Evolutionary conservation across 163 green algal species (phyloP).

Genomic region (Chlamydomonas reinhardtii): DNA sequence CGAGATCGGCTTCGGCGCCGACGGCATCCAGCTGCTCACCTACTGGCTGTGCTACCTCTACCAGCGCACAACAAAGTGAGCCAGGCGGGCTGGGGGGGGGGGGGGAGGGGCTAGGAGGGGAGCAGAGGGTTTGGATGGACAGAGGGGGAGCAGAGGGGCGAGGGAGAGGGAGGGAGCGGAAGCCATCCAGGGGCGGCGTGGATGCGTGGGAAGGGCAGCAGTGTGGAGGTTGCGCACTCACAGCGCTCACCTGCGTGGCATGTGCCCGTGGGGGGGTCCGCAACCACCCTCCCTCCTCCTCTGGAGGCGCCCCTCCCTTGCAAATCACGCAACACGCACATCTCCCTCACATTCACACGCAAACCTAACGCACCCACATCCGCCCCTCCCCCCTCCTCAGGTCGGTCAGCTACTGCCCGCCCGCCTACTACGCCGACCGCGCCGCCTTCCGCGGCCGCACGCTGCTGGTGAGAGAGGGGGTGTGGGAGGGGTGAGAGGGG

Average conservation of each 20-base stretch:
- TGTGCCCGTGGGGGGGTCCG: too few relatives aligned
- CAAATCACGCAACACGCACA: too few relatives aligned
- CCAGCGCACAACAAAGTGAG: conserved; percentile 74
- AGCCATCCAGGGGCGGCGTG: too few relatives aligned
- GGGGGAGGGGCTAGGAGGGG: background rate
- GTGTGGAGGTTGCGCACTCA: too few relatives aligned
- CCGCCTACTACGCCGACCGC: conserved; percentile 91
- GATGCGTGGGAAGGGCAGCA: too few relatives aligned
- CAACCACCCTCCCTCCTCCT: too few relatives aligned
- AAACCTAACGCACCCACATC: too few relatives aligned
- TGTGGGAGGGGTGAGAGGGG: background rate
- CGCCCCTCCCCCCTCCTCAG: conserved; percentile 35
- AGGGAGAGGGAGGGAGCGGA: too few relatives aligned
- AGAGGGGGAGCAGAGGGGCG: too few relatives aligned
- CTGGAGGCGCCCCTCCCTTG: background rate
- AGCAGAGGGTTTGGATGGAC: too few relatives aligned
- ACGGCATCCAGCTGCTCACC: conserved; percentile 87
- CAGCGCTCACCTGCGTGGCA: too few relatives aligned
- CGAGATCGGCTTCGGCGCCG: conserved; percentile 85
- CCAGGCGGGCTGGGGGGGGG: background rate
- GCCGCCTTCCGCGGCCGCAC: conserved; percentile 70
- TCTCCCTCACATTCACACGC: too few relatives aligned
- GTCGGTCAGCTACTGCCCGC: conserved; percentile 55
- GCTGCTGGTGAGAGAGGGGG: conserved; percentile 18
- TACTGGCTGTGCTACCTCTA: conserved; percentile 93